phyloP scores from a whole-genome alignment of 2,329 filamentous ascomycete genomes.

The Beauveria pseudobassiana region DNA sequence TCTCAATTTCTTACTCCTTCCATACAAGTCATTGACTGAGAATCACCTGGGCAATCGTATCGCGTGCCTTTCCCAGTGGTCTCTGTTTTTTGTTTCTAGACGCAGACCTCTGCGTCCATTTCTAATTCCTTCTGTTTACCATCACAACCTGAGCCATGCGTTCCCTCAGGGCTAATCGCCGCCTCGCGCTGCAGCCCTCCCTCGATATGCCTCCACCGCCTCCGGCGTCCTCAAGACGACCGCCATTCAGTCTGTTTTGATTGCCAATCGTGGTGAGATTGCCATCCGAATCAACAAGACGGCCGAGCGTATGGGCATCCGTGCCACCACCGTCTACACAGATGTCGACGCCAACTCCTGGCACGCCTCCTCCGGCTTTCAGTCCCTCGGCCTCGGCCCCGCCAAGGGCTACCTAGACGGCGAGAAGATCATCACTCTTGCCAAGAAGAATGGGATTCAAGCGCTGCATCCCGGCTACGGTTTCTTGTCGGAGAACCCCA shows the following conservation, averaged over 20 bases:
- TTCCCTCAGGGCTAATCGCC: constrained; percentile 45
- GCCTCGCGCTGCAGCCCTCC: constrained; percentile 39
- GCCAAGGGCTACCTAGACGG: constrained; percentile 88
- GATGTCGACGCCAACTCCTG: constrained; percentile 82
- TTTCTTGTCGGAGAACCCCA: constrained; percentile 88
- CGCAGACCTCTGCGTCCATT: background rate
- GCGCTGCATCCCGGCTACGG: constrained; percentile 96
- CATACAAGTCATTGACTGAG: background rate
- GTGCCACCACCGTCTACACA: constrained; percentile 90
- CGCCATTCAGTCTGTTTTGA: constrained; percentile 72
- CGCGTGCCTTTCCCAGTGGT: background rate
- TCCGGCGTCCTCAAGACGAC: constrained; percentile 28
- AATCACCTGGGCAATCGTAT: background rate
- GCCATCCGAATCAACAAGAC: constrained; percentile 88
- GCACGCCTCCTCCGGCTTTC: constrained; percentile 78
- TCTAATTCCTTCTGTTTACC: background rate
- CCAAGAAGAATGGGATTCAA: constrained; percentile 77
- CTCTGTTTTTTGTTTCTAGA: background rate
- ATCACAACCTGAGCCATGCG: constrained; percentile 36
- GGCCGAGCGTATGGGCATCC: constrained; percentile 79
- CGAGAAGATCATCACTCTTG: constrained; percentile 82
- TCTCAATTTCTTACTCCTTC: constrained; percentile 11
- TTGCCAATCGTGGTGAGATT: constrained; percentile 96
- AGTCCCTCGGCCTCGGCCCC: constrained; percentile 75
- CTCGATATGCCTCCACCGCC: constrained; percentile 29